Evolutionary conservation across 495 filamentous ascomycete species (phyloP), one percentile per base, ranked within the genome.

Genomic region (Tuber umbilicatum): DNA sequence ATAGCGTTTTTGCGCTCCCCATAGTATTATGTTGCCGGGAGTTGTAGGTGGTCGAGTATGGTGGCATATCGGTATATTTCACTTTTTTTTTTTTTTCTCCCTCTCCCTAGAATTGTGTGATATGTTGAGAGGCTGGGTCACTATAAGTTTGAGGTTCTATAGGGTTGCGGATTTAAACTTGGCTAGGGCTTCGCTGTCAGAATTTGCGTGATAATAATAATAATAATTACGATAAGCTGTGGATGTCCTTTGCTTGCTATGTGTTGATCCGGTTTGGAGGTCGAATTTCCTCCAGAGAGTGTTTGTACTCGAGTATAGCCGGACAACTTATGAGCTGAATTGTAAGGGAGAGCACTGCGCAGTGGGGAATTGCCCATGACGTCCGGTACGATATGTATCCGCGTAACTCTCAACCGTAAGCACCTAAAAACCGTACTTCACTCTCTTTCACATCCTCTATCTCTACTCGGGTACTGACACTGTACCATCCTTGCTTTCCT

Each of bases 11-110:
- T 64, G n/a, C 55, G 55, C 55, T 64, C 31, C 31, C 31, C n/a
- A 64, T 64, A n/a, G n/a, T n/a, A n/a, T n/a, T n/a, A 31, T 31
- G 55, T 64, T 64, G n/a, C 55, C 55, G 55, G 50, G 14, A 64
- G n/a, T 31, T 12, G 55, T 16, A 64, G 55, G 27, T 64, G 55
- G 27, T 64, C 55, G 31, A 31, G 17, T 27, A 31, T 31, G 55
- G 31, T 64, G 55, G 55, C 55, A 31, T 64, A 31, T 12, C 3
- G 55, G 55, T 31, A 31, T 64, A 9, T 31, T 64, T 64, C 10
- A 1, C n/a, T 64, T 31, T 40, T 40, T 40, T 40, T 39, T 5
- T 40, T 40, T 55, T 55, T n/a, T 27, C n/a, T n/a, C n/a, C n/a
- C n/a, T n/a, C 47, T 55, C 27, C 47, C 7, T 19, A 55, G 27